phyloP scores from a whole-genome alignment of 2,329 filamentous ascomycete genomes.

The Grosmannia clavigera region DNA sequence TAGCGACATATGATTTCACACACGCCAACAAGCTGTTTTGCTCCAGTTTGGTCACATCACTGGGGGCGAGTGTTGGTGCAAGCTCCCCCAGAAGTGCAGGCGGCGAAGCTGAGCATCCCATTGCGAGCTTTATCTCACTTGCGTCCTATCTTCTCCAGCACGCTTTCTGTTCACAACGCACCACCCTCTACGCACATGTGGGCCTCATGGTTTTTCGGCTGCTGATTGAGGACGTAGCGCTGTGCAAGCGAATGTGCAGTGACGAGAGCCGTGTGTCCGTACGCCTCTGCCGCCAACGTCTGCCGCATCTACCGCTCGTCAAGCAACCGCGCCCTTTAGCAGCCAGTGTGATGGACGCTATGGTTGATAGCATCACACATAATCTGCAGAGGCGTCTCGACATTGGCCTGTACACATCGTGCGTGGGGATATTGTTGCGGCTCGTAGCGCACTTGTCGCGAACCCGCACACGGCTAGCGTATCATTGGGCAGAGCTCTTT shows the following conservation, averaged over 20 bases:
- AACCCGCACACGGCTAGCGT: constrained; percentile 66
- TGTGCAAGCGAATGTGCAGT: constrained; percentile 76
- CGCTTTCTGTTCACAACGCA: constrained; percentile 69
- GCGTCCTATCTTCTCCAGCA: constrained; percentile 91
- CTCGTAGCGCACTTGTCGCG: constrained; percentile 75
- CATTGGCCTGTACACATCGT: constrained; percentile 70
- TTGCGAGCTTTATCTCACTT: constrained; percentile 73
- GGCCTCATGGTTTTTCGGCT: constrained; percentile 77
- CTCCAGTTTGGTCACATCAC: constrained; percentile 60
- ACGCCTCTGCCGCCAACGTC: constrained; percentile 77
- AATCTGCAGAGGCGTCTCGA: constrained; percentile 81
- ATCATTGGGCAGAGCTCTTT: constrained; percentile 96
- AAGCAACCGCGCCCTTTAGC: constrained; percentile 61
- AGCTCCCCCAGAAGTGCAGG: not conserved
- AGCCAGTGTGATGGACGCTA: constrained; percentile 68
- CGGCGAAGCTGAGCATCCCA: constrained; percentile 47
- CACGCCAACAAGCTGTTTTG: constrained; percentile 94
- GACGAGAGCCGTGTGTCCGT: constrained; percentile 45
- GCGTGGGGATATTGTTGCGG: constrained; percentile 69
- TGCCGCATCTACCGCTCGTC: constrained; percentile 69
- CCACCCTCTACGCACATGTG: constrained; percentile 72
- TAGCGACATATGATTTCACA: constrained; percentile 85
- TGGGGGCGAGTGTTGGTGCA: constrained; percentile 20
- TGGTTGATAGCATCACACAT: constrained; percentile 87
- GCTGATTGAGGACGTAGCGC: constrained; percentile 69